Percentiles rank a stretch among this genome's conserved stretches.
Conservation (phyloP, 495 filamentous ascomycete genomes). For the Aspergillus heteromorphus region DNA sequence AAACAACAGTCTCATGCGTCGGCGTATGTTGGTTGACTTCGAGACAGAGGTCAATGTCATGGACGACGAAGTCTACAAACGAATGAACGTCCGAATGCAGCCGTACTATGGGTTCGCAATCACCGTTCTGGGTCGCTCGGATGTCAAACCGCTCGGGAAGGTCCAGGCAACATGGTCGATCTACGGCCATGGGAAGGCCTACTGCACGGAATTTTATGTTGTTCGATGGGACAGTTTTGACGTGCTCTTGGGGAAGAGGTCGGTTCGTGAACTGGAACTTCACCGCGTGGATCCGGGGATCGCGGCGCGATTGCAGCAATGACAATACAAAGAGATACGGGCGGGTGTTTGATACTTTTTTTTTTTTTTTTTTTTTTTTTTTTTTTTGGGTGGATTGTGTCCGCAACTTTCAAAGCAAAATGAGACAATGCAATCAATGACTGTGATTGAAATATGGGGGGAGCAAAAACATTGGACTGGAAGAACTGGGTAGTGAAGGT, state of each 20-base stretch:
- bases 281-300: neutral
- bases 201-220: neutral
- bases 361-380: too few relatives aligned
- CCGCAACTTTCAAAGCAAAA: too few relatives aligned
- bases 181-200: neutral
- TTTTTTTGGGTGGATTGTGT: too few relatives aligned
- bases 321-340: too few relatives aligned
- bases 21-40: neutral
- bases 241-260: neutral
- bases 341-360: too few relatives aligned
- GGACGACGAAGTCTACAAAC: neutral
- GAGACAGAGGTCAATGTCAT: conserved; percentile 1
- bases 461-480: too few relatives aligned
- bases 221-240: neutral
- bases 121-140: neutral
- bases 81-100: neutral
- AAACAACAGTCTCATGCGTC: neutral
- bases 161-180: neutral
- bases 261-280: neutral
- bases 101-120: neutral
- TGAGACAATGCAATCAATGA: too few relatives aligned
- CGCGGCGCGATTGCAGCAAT: neutral
- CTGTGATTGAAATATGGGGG: too few relatives aligned
- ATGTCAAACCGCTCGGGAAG: neutral
- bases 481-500: too few relatives aligned